These are phyloP conservation scores for Anacardium occidentale DNA, from an alignment of 345 rosid genomes.

Conservation along the genomic window DNA sequence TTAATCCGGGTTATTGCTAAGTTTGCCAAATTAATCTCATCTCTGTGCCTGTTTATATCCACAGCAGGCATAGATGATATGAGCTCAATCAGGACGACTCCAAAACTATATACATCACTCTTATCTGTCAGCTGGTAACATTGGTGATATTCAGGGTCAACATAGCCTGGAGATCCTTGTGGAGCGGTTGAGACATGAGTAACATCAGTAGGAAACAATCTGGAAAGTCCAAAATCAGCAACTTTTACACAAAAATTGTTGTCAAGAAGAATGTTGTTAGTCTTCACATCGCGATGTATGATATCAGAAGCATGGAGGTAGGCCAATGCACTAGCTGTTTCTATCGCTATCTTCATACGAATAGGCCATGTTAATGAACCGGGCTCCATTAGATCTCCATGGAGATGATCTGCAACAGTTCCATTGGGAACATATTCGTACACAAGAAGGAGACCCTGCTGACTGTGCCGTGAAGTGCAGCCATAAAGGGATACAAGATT, in stretches of 20 bases:
- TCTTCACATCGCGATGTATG: conserved; percentile 70
- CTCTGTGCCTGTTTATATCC: conserved; percentile 49
- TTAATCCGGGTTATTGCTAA: conserved; percentile 56
- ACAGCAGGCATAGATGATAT: conserved; percentile 66
- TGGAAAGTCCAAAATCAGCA: conserved; percentile 66
- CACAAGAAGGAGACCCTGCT: conserved; percentile 53
- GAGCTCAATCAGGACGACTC: conserved; percentile 65
- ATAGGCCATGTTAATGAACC: conserved; percentile 45
- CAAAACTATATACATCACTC: conserved; percentile 77
- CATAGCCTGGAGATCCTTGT: conserved; percentile 70
- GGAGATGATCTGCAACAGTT: conserved; percentile 67
- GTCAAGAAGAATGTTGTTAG: conserved; percentile 64
- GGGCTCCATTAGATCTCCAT: conserved; percentile 36
- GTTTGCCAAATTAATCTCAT: conserved; percentile 58
- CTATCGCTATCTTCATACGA: conserved; percentile 58
- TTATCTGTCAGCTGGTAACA: conserved; percentile 58
- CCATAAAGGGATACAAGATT: conserved; percentile 71
- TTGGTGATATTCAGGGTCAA: conserved; percentile 63
- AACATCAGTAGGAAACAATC: conserved; percentile 48
- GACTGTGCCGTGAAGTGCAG: conserved; percentile 54
- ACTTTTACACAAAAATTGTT: conserved; percentile 54
- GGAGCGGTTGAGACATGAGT: conserved; percentile 73
- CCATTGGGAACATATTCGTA: conserved; percentile 63
- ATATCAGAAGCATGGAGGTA: conserved; percentile 60
- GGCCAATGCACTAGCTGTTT: conserved; percentile 59